Base-by-base conservation (phyloP, 1,284 basidiomycete genomes). In the Naganishia liquefaciens region DNA sequence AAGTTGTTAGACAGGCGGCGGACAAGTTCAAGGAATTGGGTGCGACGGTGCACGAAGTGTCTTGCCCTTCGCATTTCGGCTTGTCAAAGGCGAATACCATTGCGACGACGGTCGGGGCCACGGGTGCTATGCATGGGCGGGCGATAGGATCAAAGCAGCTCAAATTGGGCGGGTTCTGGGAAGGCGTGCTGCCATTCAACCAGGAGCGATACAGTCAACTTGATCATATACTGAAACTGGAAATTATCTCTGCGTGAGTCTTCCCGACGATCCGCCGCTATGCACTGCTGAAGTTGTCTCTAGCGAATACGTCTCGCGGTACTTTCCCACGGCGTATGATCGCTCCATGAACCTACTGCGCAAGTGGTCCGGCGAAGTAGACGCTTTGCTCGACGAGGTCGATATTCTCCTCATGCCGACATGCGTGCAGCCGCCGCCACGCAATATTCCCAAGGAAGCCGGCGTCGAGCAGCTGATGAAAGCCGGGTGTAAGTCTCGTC, bases 331-430 rank as follows among this genome's bases (percentile, higher is more conserved):
- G 40, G 69, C 74, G 6, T 75, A 76, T 52, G 77, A 77, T 5
- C 76, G 78, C 63, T 77, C 79, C 1, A 76, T 77, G 69, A 81
- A 82, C 68, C 74, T 80, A 21, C 71, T 80, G 1, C 77, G 82
- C 64, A 80, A 79, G 63, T 73, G 82, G 19, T 70, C 75, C 11
- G 76, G 80, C 57, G 77, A 79, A 5, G 83, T 82, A 70, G 74
- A 82, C 62, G 69, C 65, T 1, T 74, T 75, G 11, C 69, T 83
- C 5, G 68, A 73, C 7, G 68, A 76, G 15, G 80, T 77, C 65
- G 81, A 83, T 65, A 74, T 83, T 5, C 70, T 84, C 9, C 69
- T 82, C 47, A 81, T 81, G 74, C 83, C 83, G 7, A 83, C 82
- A 2, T 73, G 77, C 10, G 37, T 64, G 63, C 61, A 67, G 21